Evolutionary conservation across 73 alveolate genomes (phyloP).

Genomic region (Blepharisma japonicum): DNA sequence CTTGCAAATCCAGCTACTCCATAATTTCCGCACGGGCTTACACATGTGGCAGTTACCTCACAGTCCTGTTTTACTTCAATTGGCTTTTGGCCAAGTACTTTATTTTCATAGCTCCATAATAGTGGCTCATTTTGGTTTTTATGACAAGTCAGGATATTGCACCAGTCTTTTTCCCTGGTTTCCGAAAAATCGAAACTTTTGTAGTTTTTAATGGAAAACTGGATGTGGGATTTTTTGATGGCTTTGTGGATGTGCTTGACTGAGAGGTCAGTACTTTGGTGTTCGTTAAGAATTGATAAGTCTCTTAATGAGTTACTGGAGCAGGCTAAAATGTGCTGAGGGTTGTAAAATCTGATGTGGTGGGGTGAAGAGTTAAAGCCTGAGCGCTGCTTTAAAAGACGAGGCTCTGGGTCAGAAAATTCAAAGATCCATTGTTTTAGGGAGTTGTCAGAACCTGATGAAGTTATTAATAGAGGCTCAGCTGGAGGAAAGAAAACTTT

Average conservation of each 20-base stretch:
- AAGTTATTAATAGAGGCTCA: conserved; percentile 71
- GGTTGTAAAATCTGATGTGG: conserved; percentile 74
- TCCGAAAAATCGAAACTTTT: conserved; percentile 68
- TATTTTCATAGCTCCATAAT: conserved; percentile 69
- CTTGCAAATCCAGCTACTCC: conserved; percentile 75
- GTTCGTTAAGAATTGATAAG: conserved; percentile 78
- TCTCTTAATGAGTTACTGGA: conserved; percentile 69
- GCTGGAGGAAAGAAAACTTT: conserved; percentile 66
- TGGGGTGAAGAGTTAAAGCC: conserved; percentile 79
- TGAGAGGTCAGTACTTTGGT: conserved; percentile 62
- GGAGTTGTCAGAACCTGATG: conserved; percentile 83
- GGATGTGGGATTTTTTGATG: conserved; percentile 51
- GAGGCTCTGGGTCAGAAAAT: conserved; percentile 61
- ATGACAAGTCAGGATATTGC: conserved; percentile 73
- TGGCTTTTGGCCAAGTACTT: conserved; percentile 52
- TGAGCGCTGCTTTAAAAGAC: conserved; percentile 67
- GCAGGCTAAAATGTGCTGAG: conserved; percentile 75
- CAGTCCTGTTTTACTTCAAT: conserved; percentile 47
- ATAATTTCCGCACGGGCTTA: conserved; percentile 86
- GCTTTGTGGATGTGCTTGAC: conserved; percentile 42
- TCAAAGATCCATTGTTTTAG: conserved; percentile 87
- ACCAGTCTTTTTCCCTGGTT: conserved; percentile 91
- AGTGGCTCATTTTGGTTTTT: conserved; percentile 49
- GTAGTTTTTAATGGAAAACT: conserved; percentile 34
- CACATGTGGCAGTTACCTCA: conserved; percentile 59